Base-by-base conservation (phyloP, 129 eudicot genomes). In the Mikania micrantha region DNA sequence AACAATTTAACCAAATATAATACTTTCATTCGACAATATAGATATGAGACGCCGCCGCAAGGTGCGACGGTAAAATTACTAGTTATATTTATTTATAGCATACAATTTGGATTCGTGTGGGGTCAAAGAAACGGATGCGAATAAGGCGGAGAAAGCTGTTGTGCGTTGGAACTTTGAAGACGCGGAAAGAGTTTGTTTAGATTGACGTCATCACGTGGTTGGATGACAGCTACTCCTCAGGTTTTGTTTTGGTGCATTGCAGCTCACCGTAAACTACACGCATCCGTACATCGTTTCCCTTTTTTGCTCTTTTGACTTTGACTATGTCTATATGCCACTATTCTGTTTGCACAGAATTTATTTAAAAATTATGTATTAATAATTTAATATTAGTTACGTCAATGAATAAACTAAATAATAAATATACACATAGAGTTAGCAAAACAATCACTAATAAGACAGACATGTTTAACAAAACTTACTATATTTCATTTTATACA, bases 191-290 rank as follows among this genome's bases (percentile, higher is more conserved):
- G 28, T 64, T 40, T 73, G 79, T 74, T 29, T 6, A 45, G 25
- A 20, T 13, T 66, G 74, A 75, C 74, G 79, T 57, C 74, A 75
- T 67, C 68, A 64, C 57, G 65, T 53, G 41, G 57, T 58, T 58
- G 54, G 28, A 67, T 29, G 69, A 75, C 79, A 75, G 79, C 79
- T 59, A 67, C 63, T 57, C 34, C 7, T 13, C 22, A 15, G 31
- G 62, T 75, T 75, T 66, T 57, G 63, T 35, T 75, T 58, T 67
- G 50, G 74, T 74, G 68, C 50, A 74, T 44, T 4, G 79, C 79
- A 74, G 64, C 71, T 60, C 73, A 65, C 19, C 62, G 42, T 20
- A 52, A 1, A 56, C 38, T 48, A 53, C 48, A 74, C 72, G 63
- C 66, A 64, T 44, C 58, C 60, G 49, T 70, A 35, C 77, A 25